Percentiles rank a stretch among this genome's conserved stretches.
Conservation (phyloP, 345 rosid genomes). For the Populus euphratica region DNA sequence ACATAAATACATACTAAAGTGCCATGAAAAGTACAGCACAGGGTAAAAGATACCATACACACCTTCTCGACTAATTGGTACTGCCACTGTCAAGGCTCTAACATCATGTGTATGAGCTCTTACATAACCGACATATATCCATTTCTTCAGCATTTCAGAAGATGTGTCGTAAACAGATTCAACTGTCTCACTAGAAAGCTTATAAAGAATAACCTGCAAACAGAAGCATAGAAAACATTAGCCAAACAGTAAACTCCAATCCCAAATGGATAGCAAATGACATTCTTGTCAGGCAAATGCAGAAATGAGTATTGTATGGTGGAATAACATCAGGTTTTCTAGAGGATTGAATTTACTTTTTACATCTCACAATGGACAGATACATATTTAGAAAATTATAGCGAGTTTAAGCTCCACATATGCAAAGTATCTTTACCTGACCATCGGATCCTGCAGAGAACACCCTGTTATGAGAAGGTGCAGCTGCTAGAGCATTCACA, state of each 20-base stretch:
- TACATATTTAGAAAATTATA: background rate
- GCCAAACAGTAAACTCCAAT: background rate
- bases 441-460: slow-evolving; percentile 96
- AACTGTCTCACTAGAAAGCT: slow-evolving; percentile 44
- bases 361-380: background rate
- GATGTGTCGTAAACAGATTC: slow-evolving; percentile 35
- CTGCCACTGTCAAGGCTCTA: slow-evolving; percentile 80
- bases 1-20: background rate
- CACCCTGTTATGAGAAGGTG: slow-evolving; percentile 82
- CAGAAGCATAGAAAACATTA: slow-evolving; percentile 10
- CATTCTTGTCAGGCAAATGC: background rate
- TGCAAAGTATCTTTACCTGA: slow-evolving; percentile 46
- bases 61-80: slow-evolving; percentile 87
- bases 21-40: background rate
- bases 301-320: background rate
- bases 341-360: background rate
- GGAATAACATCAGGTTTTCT: background rate
- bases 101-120: slow-evolving; percentile 94
- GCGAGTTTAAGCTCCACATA: background rate
- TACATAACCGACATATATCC: slow-evolving; percentile 76
- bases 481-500: slow-evolving; percentile 73
- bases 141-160: slow-evolving; percentile 51
- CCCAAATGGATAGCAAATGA: background rate
- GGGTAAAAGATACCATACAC: slow-evolving; percentile 16
- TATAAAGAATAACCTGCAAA: slow-evolving; percentile 75